A percentile compares a stretch with the other conserved stretches of the same genome.
These are phyloP conservation scores for Fusarium sp. DNA, from an alignment of 2,329 filamentous ascomycete genomes.

Conservation along the genomic window DNA sequence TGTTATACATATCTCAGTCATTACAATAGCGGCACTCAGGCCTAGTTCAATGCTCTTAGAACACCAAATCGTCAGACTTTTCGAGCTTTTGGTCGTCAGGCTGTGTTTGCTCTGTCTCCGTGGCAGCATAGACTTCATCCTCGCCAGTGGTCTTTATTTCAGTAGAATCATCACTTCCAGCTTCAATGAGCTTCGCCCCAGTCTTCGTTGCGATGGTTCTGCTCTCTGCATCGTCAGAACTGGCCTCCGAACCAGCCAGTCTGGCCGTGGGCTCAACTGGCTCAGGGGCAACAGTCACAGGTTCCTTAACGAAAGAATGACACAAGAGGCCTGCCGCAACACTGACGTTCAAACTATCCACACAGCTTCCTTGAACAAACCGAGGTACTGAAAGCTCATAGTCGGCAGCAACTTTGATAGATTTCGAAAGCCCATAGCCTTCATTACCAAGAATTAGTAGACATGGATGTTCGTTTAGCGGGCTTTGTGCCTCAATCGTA, in stretches of 20 bases:
- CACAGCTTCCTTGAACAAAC: slow-evolving; percentile 60
- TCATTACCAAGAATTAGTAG: slow-evolving; percentile 87
- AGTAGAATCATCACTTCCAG: background rate
- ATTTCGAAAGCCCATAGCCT: slow-evolving; percentile 74
- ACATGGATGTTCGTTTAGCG: slow-evolving; percentile 69
- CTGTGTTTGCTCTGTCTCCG: slow-evolving; percentile 1
- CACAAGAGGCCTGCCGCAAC: slow-evolving; percentile 84
- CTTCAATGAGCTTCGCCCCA: background rate
- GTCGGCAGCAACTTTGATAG: slow-evolving; percentile 73
- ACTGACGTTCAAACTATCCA: slow-evolving; percentile 95
- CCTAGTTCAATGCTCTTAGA: slow-evolving; percentile 10
- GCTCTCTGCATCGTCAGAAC: background rate
- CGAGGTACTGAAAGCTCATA: slow-evolving; percentile 71
- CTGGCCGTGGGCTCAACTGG: background rate
- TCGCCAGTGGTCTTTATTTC: background rate
- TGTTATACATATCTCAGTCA: slow-evolving; percentile 32
- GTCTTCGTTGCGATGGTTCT: background rate
- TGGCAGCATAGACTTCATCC: background rate
- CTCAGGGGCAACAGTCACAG: slow-evolving; percentile 17
- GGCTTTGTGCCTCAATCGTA: slow-evolving; percentile 59
- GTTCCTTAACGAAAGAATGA: slow-evolving; percentile 68
- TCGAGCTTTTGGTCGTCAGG: slow-evolving; percentile 12
- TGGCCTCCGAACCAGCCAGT: background rate
- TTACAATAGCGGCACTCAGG: slow-evolving; percentile 9
- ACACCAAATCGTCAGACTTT: slow-evolving; percentile 16